Evolutionary conservation across 257 asterid genomes (phyloP).

Genomic region (Solanum sejunctum): DNA sequence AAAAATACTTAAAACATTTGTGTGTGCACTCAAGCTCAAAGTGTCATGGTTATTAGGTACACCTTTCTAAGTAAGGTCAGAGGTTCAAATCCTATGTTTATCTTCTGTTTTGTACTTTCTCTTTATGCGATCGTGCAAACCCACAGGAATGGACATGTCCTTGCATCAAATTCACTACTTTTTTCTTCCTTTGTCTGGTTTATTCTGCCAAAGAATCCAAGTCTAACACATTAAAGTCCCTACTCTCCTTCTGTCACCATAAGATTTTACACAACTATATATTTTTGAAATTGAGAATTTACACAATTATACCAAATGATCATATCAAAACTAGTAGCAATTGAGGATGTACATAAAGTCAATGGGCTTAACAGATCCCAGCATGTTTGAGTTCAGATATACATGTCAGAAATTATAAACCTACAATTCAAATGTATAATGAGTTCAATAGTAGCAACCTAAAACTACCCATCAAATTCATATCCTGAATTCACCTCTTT

Average conservation of each 20-base stretch:
- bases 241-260: not conserved
- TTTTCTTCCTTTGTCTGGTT: not conserved
- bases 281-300: too few species aligned
- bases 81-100: not conserved
- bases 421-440: not conserved
- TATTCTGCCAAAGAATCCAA: not conserved
- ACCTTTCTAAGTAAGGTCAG: not conserved
- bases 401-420: not conserved
- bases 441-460: not conserved
- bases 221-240: not conserved
- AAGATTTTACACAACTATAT: not conserved
- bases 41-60: not conserved
- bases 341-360: not conserved
- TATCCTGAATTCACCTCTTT: not conserved
- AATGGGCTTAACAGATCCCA: not conserved
- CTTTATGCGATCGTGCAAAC: not conserved
- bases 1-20: not conserved
- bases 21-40: not conserved
- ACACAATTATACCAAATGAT: not conserved
- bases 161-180: not conserved
- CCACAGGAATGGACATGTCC: not conserved
- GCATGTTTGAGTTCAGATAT: not conserved
- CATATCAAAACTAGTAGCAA: not conserved
- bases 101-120: not conserved
- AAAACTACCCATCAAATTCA: not conserved